Evolutionary conservation across 495 filamentous ascomycete species (phyloP).

Genomic region (Tuber borchii): DNA sequence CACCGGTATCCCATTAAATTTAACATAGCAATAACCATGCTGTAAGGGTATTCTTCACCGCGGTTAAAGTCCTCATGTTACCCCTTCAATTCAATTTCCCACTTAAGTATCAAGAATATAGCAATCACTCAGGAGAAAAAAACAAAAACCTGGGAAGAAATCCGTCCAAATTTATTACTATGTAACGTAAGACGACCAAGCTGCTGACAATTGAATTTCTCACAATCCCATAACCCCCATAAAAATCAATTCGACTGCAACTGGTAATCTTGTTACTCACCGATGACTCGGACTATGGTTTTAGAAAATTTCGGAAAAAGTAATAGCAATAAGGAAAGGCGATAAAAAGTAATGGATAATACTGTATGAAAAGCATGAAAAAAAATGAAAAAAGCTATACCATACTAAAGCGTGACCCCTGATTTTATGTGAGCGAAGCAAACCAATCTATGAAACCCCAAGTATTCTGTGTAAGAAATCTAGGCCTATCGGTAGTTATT

Average conservation of each 20-base stretch:
- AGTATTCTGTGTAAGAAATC: conserved; percentile 36
- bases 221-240: background rate
- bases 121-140: background rate
- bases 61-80: background rate
- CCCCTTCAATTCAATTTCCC: background rate
- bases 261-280: background rate
- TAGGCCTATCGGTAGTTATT: conserved; percentile 38
- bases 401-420: conserved; percentile 32
- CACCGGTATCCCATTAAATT: background rate
- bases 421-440: conserved; percentile 38
- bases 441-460: conserved; percentile 42
- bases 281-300: background rate
- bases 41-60: background rate
- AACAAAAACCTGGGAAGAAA: conserved; percentile 12
- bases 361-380: conserved; percentile 14
- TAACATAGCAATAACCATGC: background rate
- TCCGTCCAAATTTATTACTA: conserved; percentile 39
- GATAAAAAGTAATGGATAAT: conserved; percentile 8
- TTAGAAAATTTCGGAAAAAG: background rate
- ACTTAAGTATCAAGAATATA: background rate
- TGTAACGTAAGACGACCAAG: conserved; percentile 23
- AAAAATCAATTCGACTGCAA: background rate
- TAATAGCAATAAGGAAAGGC: conserved; percentile 6
- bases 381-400: conserved; percentile 25
- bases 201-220: background rate